Base-by-base conservation (phyloP, 83 land plant genomes). In the Larix sibirica region DNA sequence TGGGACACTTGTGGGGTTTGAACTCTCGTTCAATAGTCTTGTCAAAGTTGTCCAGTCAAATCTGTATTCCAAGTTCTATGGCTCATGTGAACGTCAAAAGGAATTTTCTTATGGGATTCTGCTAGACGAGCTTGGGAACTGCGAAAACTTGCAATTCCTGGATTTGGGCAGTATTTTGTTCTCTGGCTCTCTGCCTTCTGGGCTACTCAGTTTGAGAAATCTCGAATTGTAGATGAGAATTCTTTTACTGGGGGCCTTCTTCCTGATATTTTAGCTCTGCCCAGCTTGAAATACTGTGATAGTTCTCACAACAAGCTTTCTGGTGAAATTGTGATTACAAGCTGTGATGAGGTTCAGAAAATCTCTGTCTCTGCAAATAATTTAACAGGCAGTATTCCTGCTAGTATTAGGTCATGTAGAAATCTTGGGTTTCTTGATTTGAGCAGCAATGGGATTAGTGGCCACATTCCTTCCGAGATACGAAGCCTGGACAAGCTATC, bases 381-480 rank as follows among this genome's bases (percentile, higher is more conserved):
- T 44, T 66, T 96, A 16, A 79, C 67, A 59, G 98, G 98, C 8
- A 81, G 83, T 61, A 86, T 98, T 21, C 88, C 91, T 1, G 13
- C 64, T 44, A 80, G 89, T 67, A 79, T 98, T 58, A 38, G 83
- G 1, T 85, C 80, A 18, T 93, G 94, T n/a, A n/a, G n/a, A n/a
- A n/a, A n/a, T n/a, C n/a, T n/a, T n/a, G n/a, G n/a, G n/a, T n/a
- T 91, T 70, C 78, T 98, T 77, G 88, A 90, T 83, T 81, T 98
- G 58, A 86, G 90, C 10, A 84, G 62, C 58, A 97, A 97, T 66
- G 74, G 79, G 65, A 73, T 97, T 0, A 82, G 26, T 77, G 95
- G 95, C n/a, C 79, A 64, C 44, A 91, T 97, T 65, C 98, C 98
- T 66, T 50, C 79, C n/a, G 83, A 83, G 42, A 59, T 96, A 68